Evolutionary conservation across 1,139 yeast genomes (phyloP).

Genomic region (Blastobotrys malaysiensis): DNA sequence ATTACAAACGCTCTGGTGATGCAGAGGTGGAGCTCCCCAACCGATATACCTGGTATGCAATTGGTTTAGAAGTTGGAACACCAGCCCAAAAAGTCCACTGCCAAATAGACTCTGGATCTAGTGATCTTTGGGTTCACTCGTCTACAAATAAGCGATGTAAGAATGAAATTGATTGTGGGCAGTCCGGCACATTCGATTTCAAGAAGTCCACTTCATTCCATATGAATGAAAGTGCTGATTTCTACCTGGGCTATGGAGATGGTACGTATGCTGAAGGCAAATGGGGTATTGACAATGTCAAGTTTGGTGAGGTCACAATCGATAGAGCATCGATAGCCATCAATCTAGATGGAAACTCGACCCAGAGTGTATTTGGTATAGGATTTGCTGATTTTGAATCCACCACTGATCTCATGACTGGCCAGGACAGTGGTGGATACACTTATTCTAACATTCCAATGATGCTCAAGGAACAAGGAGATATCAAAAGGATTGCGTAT

Average conservation of each 20-base stretch:
- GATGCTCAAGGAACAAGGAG: conserved; percentile 41
- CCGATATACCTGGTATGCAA: conserved; percentile 28
- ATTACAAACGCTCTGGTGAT: not conserved
- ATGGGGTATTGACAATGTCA: conserved; percentile 45
- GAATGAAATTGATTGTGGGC: not conserved
- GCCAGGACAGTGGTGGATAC: not conserved
- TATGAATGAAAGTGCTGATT: conserved; percentile 18
- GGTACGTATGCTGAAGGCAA: conserved; percentile 40
- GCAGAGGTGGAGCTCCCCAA: not conserved
- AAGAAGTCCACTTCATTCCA: not conserved
- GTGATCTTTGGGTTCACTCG: conserved; percentile 55
- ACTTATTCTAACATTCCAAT: conserved; percentile 16
- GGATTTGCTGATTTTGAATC: conserved; percentile 43
- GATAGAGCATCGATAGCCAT: conserved; percentile 42
- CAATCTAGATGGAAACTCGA: conserved; percentile 41
- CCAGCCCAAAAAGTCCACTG: conserved; percentile 47
- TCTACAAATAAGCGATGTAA: not conserved
- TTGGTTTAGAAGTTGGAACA: conserved; percentile 49
- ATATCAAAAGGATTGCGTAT: conserved; percentile 44
- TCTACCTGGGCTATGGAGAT: conserved; percentile 56
- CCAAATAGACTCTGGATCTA: conserved; percentile 60
- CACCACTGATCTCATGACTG: conserved; percentile 5
- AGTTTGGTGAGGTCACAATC: conserved; percentile 32
- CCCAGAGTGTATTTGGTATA: conserved; percentile 47
- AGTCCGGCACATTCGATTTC: conserved; percentile 2